Conservation (phyloP, 345 rosid species). For the Dipteronia sinensis region DNA sequence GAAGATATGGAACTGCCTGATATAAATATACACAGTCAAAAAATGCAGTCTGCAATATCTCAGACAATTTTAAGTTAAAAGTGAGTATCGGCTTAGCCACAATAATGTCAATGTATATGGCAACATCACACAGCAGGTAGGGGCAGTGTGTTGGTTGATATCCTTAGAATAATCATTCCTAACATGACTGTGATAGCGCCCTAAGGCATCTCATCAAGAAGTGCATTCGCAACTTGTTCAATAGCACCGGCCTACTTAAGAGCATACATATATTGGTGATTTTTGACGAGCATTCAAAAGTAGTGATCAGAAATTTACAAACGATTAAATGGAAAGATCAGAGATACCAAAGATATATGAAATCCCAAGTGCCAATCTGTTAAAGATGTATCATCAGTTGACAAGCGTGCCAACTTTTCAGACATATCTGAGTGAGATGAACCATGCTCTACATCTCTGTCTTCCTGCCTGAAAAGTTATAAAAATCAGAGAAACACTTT, state of each 20-base stretch:
- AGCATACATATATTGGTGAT: neutral
- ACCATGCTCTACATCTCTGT: constrained; percentile 58
- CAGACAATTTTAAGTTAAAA: neutral
- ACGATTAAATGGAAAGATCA: constrained; percentile 5
- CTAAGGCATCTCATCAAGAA: constrained; percentile 1
- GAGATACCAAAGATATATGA: constrained; percentile 78
- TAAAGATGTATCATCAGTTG: constrained; percentile 73
- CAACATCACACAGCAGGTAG: neutral
- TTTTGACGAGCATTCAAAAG: neutral
- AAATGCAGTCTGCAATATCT: neutral
- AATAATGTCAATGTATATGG: neutral
- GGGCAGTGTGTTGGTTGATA: neutral
- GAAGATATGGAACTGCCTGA: neutral
- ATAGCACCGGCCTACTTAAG: neutral
- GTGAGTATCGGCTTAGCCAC: neutral
- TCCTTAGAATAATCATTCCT: constrained; percentile 2
- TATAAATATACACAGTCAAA: neutral
- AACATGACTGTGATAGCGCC: neutral
- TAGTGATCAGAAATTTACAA: neutral
- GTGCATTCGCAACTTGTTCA: neutral
- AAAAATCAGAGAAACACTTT: constrained; percentile 12
- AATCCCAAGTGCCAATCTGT: constrained; percentile 98
- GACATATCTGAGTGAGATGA: constrained; percentile 60
- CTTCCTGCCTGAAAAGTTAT: constrained; percentile 74
- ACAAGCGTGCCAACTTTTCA: constrained; percentile 64